These are phyloP conservation scores for Kwoniella sp. DNA, from an alignment of 768 basidiomycete genomes.

Conservation along the genomic window DNA sequence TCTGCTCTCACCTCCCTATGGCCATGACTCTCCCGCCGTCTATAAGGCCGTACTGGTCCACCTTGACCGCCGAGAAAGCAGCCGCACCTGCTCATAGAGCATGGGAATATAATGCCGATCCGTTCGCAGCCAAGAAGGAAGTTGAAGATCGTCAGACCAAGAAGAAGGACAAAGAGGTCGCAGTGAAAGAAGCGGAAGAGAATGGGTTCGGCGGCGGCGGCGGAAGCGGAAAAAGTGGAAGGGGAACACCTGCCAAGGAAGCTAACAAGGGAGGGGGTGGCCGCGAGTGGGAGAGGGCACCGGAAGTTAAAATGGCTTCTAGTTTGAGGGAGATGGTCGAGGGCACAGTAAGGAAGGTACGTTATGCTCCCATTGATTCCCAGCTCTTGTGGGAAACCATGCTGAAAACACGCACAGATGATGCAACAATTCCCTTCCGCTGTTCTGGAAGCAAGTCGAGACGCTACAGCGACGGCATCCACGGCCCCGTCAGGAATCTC, in stretches of 20 bases:
- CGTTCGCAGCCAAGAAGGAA: constrained; percentile 71
- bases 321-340: constrained; percentile 78
- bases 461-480: constrained; percentile 37
- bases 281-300: constrained; percentile 55
- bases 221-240: constrained; percentile 12
- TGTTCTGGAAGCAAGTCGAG: constrained; percentile 53
- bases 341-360: constrained; percentile 73
- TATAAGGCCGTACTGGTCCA: constrained; percentile 84
- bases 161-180: constrained; percentile 58
- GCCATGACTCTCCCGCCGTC: constrained; percentile 72
- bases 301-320: constrained; percentile 81
- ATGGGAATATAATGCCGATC: constrained; percentile 89
- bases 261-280: constrained; percentile 32
- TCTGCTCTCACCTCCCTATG: constrained; percentile 52
- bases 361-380: constrained; percentile 19
- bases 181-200: constrained; percentile 49
- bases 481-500: constrained; percentile 32
- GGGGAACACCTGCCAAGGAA: constrained; percentile 20
- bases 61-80: constrained; percentile 71
- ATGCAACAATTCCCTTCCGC: constrained; percentile 56
- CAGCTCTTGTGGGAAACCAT: background rate
- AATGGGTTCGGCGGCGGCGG: constrained; percentile 50
- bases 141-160: constrained; percentile 71
- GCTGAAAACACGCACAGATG: constrained; percentile 41
- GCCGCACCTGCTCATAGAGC: constrained; percentile 67